Percentiles rank a stretch among this genome's conserved stretches.
Evolutionary conservation across 23 red algal species (phyloP).

Genomic region (Gracilaria domingensis): DNA sequence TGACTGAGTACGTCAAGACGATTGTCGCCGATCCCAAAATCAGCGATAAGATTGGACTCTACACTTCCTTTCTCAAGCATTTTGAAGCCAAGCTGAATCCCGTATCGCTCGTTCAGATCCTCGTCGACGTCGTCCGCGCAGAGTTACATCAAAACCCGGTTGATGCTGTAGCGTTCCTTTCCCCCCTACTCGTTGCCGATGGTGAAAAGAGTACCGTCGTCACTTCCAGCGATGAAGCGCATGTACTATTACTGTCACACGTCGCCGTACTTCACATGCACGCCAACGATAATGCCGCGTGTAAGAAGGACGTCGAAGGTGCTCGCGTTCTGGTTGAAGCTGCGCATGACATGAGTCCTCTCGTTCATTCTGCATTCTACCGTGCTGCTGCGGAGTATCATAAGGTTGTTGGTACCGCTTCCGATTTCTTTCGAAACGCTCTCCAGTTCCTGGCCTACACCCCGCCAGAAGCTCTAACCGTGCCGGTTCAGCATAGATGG

Average conservation of each 20-base stretch:
- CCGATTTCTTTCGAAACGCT: constrained; percentile 92
- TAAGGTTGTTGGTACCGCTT: constrained; percentile 90
- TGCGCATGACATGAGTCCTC: constrained; percentile 58
- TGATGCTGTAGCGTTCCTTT: constrained; percentile 83
- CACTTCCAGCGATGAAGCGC: constrained; percentile 61
- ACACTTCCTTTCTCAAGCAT: constrained; percentile 79
- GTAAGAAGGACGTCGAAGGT: constrained; percentile 51
- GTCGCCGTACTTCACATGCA: constrained; percentile 74
- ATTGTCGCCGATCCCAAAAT: constrained; percentile 47
- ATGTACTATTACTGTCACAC: constrained; percentile 79
- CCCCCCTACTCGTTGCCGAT: constrained; percentile 38
- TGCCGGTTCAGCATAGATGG: constrained; percentile 74
- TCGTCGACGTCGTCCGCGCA: constrained; percentile 55
- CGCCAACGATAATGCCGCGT: constrained; percentile 66
- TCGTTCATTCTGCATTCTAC: constrained; percentile 92
- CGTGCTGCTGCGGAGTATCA: constrained; percentile 90
- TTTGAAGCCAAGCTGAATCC: constrained; percentile 93
- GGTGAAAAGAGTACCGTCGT: constrained; percentile 32
- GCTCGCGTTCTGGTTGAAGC: constrained; percentile 67
- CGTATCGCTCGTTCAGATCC: constrained; percentile 84
- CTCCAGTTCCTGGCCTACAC: constrained; percentile 94
- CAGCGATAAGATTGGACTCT: constrained; percentile 60
- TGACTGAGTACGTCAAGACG: constrained; percentile 65
- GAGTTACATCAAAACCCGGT: constrained; percentile 46
- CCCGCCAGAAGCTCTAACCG: constrained; percentile 49